These are phyloP conservation scores for Pleurotus djamor DNA, from an alignment of 768 basidiomycete genomes.

Conservation along the genomic window DNA sequence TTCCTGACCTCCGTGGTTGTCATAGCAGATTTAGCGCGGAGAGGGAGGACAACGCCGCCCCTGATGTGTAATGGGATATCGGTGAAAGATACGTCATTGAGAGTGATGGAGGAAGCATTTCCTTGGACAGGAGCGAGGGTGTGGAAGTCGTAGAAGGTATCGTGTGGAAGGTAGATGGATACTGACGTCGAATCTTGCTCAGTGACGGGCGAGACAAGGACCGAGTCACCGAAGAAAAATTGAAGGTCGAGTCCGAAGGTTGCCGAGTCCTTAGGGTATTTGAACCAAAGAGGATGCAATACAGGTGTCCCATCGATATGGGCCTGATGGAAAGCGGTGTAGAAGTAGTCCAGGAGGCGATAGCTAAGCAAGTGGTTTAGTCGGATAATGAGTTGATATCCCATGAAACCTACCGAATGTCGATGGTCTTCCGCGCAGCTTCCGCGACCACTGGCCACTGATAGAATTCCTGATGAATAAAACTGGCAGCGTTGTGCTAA, in stretches of 20 bases:
- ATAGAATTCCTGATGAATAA: conserved; percentile 67
- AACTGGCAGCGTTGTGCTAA: conserved; percentile 54
- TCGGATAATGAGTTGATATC: neutral
- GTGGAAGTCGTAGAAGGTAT: conserved; percentile 64
- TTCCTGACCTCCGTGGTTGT: conserved; percentile 55
- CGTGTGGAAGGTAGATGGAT: conserved; percentile 58
- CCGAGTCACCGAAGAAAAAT: conserved; percentile 65
- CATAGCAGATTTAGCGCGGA: conserved; percentile 54
- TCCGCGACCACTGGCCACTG: conserved; percentile 54
- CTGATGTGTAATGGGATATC: conserved; percentile 63
- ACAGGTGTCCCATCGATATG: conserved; percentile 60
- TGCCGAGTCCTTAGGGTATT: conserved; percentile 58
- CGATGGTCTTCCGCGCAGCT: conserved; percentile 58
- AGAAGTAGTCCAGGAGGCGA: conserved; percentile 69
- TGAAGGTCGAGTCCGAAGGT: conserved; percentile 65
- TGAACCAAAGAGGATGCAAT: conserved; percentile 63
- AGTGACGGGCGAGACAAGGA: conserved; percentile 70
- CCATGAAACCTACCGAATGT: conserved; percentile 57
- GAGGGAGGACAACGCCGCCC: conserved; percentile 57
- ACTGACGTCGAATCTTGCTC: conserved; percentile 59
- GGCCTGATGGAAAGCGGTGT: conserved; percentile 66
- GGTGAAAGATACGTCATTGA: conserved; percentile 48
- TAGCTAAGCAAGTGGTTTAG: conserved; percentile 34
- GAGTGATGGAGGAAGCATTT: conserved; percentile 38
- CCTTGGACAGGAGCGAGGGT: conserved; percentile 48